Conservation (phyloP, 2,329 filamentous ascomycete genomes). For the Emmonsiellopsis sp. region DNA sequence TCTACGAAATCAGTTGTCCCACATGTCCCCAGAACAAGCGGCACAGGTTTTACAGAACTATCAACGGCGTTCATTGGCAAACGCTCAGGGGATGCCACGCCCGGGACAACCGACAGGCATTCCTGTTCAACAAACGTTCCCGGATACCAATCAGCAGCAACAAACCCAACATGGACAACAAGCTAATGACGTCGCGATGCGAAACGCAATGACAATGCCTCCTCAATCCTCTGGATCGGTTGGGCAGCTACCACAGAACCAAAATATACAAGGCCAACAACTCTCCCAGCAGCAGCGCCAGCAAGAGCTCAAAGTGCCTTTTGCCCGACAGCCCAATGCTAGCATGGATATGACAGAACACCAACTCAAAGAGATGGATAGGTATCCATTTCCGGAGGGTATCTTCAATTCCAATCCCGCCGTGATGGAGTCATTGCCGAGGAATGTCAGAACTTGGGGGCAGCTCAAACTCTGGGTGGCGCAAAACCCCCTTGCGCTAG, state of each 20-base stretch:
- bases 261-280: slow-evolving; percentile 23
- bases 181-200: slow-evolving; percentile 24
- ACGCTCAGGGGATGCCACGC: slow-evolving; percentile 22
- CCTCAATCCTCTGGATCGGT: slow-evolving; percentile 25
- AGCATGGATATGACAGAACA: slow-evolving; percentile 30
- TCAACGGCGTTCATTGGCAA: slow-evolving; percentile 22
- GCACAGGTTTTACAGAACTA: slow-evolving; percentile 24
- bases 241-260: slow-evolving; percentile 19
- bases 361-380: slow-evolving; percentile 36
- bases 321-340: slow-evolving; percentile 21
- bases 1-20: slow-evolving; percentile 25
- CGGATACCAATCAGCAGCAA: slow-evolving; percentile 24
- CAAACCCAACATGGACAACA: slow-evolving; percentile 24
- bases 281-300: slow-evolving; percentile 24
- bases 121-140: slow-evolving; percentile 20
- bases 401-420: slow-evolving; percentile 25
- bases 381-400: slow-evolving; percentile 25
- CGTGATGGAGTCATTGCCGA: slow-evolving; percentile 33
- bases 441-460: slow-evolving; percentile 45
- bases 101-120: slow-evolving; percentile 22
- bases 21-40: slow-evolving; percentile 27
- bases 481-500: slow-evolving; percentile 36
- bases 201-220: slow-evolving; percentile 24
- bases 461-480: slow-evolving; percentile 46
- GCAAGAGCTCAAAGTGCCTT: slow-evolving; percentile 6